Evolutionary conservation across 1,139 yeast species (phyloP).

Genomic region (Diutina mesorugosa): DNA sequence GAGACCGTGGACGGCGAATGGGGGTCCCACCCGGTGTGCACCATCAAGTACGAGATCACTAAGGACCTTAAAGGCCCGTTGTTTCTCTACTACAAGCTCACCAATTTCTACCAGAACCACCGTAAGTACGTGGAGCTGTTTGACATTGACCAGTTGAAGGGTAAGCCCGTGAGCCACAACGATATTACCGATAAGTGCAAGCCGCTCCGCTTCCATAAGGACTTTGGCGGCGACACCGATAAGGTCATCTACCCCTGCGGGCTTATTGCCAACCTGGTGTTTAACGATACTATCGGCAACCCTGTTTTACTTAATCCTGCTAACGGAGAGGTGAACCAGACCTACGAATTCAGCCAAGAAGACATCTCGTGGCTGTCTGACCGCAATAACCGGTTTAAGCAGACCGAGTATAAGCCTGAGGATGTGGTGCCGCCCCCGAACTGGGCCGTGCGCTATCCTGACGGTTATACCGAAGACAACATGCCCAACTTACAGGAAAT

Average conservation of each 20-base stretch:
- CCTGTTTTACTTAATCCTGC: conserved; percentile 31
- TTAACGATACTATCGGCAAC: conserved; percentile 54
- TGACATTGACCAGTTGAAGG: conserved; percentile 53
- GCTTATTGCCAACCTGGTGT: conserved; percentile 61
- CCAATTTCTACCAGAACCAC: conserved; percentile 70
- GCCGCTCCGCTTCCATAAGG: conserved; percentile 34
- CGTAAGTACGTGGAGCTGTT: conserved; percentile 63
- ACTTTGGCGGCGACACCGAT: conserved; percentile 20
- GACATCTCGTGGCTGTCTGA: conserved; percentile 65
- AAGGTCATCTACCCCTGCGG: conserved; percentile 61
- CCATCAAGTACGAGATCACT: conserved; percentile 47
- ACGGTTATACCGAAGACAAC: conserved; percentile 57
- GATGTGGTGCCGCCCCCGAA: conserved; percentile 71
- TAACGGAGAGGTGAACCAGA: conserved; percentile 25
- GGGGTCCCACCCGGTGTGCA: conserved; percentile 32
- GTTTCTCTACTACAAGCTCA: conserved; percentile 56
- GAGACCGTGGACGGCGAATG: conserved; percentile 21
- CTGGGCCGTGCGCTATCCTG: conserved; percentile 53
- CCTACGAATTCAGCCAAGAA: conserved; percentile 36
- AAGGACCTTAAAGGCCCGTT: conserved; percentile 44
- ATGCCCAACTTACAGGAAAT: conserved; percentile 43
- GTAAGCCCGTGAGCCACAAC: conserved; percentile 38
- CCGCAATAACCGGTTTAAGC: conserved; percentile 38
- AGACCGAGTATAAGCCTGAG: conserved; percentile 40
- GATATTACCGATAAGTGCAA: conserved; percentile 42